phyloP scores from a whole-genome alignment of 345 rosid species.

The Lepidium didymum region DNA sequence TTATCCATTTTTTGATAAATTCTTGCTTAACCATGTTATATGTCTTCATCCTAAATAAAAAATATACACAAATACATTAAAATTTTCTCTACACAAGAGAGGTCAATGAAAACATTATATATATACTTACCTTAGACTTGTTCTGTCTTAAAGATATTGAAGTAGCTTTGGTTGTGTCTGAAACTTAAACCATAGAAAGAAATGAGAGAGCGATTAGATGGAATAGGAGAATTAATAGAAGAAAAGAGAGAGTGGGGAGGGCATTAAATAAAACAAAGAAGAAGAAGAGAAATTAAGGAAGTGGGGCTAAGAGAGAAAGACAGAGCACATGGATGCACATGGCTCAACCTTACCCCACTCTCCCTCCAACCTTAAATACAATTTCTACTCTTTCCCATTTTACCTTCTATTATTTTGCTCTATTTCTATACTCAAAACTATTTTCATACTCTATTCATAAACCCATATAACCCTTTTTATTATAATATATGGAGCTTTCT shows the following conservation, averaged over 20 bases:
- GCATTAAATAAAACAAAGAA: slow-evolving; percentile 51
- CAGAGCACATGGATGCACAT: slow-evolving; percentile 99
- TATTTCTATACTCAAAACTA: not conserved
- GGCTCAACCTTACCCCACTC: slow-evolving; percentile 33
- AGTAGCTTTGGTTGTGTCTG: slow-evolving; percentile 3
- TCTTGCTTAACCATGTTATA: slow-evolving; percentile 43
- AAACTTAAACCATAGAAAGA: slow-evolving; percentile 19
- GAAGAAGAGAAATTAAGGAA: slow-evolving; percentile 31
- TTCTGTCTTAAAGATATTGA: not conserved
- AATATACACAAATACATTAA: not conserved
- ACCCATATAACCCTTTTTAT: not conserved
- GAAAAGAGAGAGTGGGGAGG: slow-evolving; percentile 37
- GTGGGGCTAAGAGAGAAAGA: slow-evolving; percentile 70
- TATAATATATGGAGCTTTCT: not conserved
- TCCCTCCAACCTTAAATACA: slow-evolving; percentile 25
- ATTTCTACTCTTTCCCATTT: slow-evolving; percentile 14
- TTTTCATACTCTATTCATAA: slow-evolving; percentile 1
- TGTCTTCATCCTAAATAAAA: slow-evolving; percentile 2
- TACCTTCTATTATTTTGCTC: slow-evolving; percentile 25
- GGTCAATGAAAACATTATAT: not conserved
- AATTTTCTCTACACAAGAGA: not conserved
- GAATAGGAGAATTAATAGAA: slow-evolving; percentile 22
- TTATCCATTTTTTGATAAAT: slow-evolving; percentile 71
- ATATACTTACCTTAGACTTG: slow-evolving; percentile 8
- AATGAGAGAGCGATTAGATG: slow-evolving; percentile 2